Percentiles rank a stretch among this genome's conserved stretches.
Evolutionary conservation across 176 grass and related monocot genomes (phyloP).

Genomic region (Oryza rufipogon): DNA sequence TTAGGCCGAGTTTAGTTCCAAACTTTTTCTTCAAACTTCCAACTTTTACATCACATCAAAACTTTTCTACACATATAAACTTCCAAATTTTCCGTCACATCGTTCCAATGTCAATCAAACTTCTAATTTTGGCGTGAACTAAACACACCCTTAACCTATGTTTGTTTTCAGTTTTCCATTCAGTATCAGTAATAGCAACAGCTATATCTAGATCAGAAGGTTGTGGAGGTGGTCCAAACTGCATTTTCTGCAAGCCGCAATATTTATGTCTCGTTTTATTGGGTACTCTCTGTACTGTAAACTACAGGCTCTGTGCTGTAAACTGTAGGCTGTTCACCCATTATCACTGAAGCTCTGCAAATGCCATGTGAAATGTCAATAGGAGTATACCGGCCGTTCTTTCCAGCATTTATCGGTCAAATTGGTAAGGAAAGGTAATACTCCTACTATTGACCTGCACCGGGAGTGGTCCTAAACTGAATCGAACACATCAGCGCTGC

Average conservation of each 20-base stretch:
- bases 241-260: no score
- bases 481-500: neutral
- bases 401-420: neutral
- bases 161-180: neutral
- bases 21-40: no score
- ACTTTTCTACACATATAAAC: no score
- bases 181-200: neutral
- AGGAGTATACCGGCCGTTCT: neutral
- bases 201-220: neutral
- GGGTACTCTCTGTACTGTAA: neutral
- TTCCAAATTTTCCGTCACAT: no score
- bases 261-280: neutral
- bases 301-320: neutral
- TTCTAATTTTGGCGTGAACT: no score
- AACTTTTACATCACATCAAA: no score
- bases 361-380: neutral
- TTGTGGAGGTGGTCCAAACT: neutral
- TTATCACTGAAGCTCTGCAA: neutral
- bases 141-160: neutral
- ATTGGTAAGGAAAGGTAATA: neutral
- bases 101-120: no score
- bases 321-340: neutral
- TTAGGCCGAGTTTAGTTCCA: no score
- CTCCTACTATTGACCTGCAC: neutral
- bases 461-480: neutral